Evolutionary conservation across 371 early-diverging fungal species (phyloP), one percentile per base, ranked within the genome.

Genomic region (Rhizopus stolonifer): DNA sequence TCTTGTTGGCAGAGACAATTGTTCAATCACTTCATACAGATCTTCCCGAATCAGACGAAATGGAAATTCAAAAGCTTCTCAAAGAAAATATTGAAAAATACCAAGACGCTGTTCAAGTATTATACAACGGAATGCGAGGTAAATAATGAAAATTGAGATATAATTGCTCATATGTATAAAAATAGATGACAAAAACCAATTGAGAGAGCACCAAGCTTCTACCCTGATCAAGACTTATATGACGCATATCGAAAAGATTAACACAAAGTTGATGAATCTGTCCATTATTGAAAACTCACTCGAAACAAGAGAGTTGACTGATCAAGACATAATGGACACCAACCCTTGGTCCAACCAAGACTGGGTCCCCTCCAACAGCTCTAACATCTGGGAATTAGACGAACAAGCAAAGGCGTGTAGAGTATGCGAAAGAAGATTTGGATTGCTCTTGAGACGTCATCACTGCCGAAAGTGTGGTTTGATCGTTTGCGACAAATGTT

Each of bases 401-500:
- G 67, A 70, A 11, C 74, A 77, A 4, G 84, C 81, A 1, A 62
- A 64, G 2, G 63, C 67, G 10, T 91, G 92, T 61, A 67, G 75
- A 33, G 65, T 70, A 8, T 90, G 90, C 58, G 56, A 56, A 13
- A 65, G 78, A 31, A 70, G 74, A 23, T 90, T 91, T 57, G 81
- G 77, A 0, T 59, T 80, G 17, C 65, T 70, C 39, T 31, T 85
- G 22, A 70, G 92, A 47, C 80, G 89, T 45, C 92, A 90, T 60
- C 91, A 91, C 52, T 91, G 91, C 60, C 80, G 87, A 58, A 83
- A 87, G 22, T 91, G 92, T 74, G 90, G 92, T 6, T 65, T 76
- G 19, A 74, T 90, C 38, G 81, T 85, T 40, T 91, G 92, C 60
- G 87, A 87, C 63, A 63, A 68, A 21, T 90, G 87, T 46, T 83